These are phyloP conservation scores for Tetratostichococcus sp. DNA, from an alignment of 139 green algal genomes.

Conservation along the genomic window DNA sequence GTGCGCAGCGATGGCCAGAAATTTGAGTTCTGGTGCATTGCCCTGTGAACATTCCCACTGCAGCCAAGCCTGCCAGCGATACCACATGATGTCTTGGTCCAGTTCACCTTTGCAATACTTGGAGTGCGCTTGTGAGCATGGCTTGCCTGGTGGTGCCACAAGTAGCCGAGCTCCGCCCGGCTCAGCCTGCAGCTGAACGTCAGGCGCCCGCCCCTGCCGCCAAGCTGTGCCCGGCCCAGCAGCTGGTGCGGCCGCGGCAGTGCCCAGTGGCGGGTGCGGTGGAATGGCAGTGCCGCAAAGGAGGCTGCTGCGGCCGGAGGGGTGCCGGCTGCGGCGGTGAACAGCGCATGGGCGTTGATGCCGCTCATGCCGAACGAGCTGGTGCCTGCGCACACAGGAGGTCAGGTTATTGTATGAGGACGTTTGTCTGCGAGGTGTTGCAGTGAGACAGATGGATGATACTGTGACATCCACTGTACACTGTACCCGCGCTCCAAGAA, in stretches of 20 bases:
- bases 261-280: conserved; percentile 12
- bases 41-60: too few relatives aligned
- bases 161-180: conserved; percentile 9
- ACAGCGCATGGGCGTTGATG: conserved; percentile 37
- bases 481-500: too few relatives aligned
- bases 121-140: too few relatives aligned
- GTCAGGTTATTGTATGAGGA: too few relatives aligned
- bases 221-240: neutral
- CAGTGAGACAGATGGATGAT: neutral
- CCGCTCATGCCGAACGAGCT: conserved; percentile 50
- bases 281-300: neutral
- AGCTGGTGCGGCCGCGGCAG: conserved; percentile 4
- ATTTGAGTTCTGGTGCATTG: too few relatives aligned
- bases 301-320: neutral
- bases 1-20: too few relatives aligned
- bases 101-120: too few relatives aligned
- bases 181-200: conserved; percentile 2
- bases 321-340: neutral
- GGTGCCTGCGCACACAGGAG: conserved; percentile 15
- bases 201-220: neutral
- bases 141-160: conserved; percentile 34
- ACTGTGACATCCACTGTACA: too few relatives aligned
- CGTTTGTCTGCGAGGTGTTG: too few relatives aligned
- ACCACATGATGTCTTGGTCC: too few relatives aligned
- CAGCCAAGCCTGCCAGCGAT: too few relatives aligned